Evolutionary conservation across 2,329 filamentous ascomycete genomes (phyloP).

Genomic region (Sodiomyces alkalinus): DNA sequence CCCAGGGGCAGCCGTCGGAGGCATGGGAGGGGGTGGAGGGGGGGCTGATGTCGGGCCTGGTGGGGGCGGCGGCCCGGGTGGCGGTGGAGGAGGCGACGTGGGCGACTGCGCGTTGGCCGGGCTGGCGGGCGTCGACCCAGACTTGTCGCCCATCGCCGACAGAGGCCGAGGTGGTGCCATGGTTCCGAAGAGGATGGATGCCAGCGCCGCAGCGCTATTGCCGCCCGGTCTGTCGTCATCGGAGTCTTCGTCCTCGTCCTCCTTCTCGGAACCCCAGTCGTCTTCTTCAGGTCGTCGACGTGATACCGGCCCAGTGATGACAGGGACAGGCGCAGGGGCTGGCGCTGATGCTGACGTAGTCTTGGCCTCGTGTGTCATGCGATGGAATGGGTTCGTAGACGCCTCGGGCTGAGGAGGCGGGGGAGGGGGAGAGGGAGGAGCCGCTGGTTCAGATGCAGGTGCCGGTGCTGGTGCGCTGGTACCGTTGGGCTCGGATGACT

Average conservation of each 20-base stretch:
- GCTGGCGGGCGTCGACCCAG: constrained; percentile 22
- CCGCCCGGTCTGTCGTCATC: constrained; percentile 66
- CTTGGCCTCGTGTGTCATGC: constrained; percentile 53
- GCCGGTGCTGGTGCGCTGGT: constrained; percentile 26
- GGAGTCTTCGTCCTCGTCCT: constrained; percentile 41
- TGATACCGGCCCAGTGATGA: constrained; percentile 34
- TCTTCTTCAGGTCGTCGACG: constrained; percentile 47
- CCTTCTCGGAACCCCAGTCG: constrained; percentile 70
- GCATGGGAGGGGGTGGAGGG: constrained; percentile 20
- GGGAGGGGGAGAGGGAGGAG: constrained; percentile 24
- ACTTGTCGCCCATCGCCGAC: constrained; percentile 64
- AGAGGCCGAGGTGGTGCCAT: constrained; percentile 88
- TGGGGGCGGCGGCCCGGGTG: constrained; percentile 10
- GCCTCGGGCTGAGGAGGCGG: constrained; percentile 28
- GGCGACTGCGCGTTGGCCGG: constrained; percentile 23
- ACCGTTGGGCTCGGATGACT: constrained; percentile 46
- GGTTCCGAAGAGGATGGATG: constrained; percentile 88
- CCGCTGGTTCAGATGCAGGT: constrained; percentile 23
- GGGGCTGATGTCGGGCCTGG: constrained; percentile 7
- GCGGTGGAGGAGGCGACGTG: constrained; percentile 15
- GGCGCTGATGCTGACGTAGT: constrained; percentile 20
- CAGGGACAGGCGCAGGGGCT: constrained; percentile 20
- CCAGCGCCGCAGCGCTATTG: constrained; percentile 76
- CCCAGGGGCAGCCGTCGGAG: constrained; percentile 14
- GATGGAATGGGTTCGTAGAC: constrained; percentile 95